Conservation (phyloP, 805 yeast genomes). For the Candida ortonii region DNA sequence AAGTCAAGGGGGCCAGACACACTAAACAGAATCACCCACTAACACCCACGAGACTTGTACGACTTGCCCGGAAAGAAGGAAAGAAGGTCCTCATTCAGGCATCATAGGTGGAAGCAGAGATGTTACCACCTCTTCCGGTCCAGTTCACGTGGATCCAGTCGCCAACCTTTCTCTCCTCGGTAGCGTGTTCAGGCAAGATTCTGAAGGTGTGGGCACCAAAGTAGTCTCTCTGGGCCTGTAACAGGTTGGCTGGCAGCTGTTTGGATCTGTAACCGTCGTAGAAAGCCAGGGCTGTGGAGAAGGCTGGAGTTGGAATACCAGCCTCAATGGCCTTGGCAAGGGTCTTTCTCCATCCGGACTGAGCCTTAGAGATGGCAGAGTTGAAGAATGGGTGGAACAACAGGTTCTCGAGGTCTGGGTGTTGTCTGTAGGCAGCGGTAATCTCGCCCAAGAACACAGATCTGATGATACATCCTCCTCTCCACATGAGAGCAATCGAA, state of each 20-base stretch:
- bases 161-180: constrained; percentile 72
- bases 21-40: no score
- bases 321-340: constrained; percentile 70
- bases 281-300: constrained; percentile 94
- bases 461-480: constrained; percentile 99
- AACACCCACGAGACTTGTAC: no score
- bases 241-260: constrained; percentile 92
- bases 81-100: constrained; percentile 51
- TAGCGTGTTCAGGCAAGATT: constrained; percentile 84
- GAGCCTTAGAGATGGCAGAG: constrained; percentile 89
- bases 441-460: constrained; percentile 97
- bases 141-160: constrained; percentile 94
- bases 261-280: constrained; percentile 98
- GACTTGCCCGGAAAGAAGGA: no score
- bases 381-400: constrained; percentile 94
- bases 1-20: no score
- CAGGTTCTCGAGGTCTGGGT: constrained; percentile 92
- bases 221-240: constrained; percentile 99
- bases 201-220: constrained; percentile 99
- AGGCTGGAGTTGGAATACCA: constrained; percentile 98
- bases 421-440: constrained; percentile 91
- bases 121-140: constrained; percentile 99
- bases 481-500: constrained; percentile 98
- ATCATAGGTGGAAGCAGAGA: constrained; percentile 90
- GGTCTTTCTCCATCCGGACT: constrained; percentile 91